Base-by-base conservation (phyloP, 345 rosid genomes). In the Pseudoturritis turrita region DNA sequence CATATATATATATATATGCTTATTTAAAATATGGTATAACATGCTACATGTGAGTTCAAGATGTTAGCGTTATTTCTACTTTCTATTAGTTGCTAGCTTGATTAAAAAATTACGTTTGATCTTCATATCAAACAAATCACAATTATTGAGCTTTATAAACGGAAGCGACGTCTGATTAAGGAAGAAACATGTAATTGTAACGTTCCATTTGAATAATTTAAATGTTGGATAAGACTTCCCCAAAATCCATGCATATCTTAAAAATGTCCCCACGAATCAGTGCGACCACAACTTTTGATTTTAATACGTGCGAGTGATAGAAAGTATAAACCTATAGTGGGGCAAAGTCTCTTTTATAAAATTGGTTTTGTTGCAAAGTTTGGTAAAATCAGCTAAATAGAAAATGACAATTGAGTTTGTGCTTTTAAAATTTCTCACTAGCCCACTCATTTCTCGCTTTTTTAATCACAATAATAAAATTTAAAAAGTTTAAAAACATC, bases 331-430 rank as follows among this genome's bases (percentile, higher is more conserved):
- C 63, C 25, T 36, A 55, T 65, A 73, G 71, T 64, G 65, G 71
- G 6, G 51, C 71, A 33, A 64, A 44, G 33, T 45, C 35, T 22
- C 65, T 64, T 64, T 45, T 35, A 6, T 3, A 53, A 71, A 28
- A 4, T 22, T 63, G 62, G 56, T 33, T 15, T 43, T 53, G 49
- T 72, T 43, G 53, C 10, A 53, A 63, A 53, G 64, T 64, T 64
- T 63, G 65, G 49, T 54, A 63, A 64, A 45, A 35, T 33, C 46
- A 54, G 71, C 77, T 63, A 65, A 73, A 64, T 28, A 55, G 70
- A 73, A 35, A 39, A 45, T 64, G 65, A 41, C 62, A 62, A 43
- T 31, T 10, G 45, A 54, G 47, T 43, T 43, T 43, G 14, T n/a
- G 47, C 47, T 2, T 43, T 43, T n/a, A 5, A 43, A 43, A 4